These are phyloP conservation scores for Grifola frondosa DNA, from an alignment of 1,284 basidiomycete species.

Conservation along the genomic window DNA sequence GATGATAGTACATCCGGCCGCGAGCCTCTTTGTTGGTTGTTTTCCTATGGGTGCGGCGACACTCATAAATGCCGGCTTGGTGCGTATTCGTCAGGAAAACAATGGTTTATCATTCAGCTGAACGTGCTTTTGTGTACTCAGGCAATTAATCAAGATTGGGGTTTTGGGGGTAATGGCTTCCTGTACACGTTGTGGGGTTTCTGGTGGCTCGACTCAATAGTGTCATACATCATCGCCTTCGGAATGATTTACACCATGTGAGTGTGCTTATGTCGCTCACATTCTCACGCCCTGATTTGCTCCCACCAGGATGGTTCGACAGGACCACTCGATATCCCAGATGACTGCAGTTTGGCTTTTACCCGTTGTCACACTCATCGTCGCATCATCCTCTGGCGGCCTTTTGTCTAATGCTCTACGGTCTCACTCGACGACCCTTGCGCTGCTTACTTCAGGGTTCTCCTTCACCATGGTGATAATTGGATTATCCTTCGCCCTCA, in stretches of 20 bases:
- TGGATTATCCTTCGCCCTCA: constrained; percentile 47
- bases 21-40: constrained; percentile 61
- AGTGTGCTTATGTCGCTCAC: constrained; percentile 12
- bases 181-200: constrained; percentile 54
- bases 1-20: constrained; percentile 47
- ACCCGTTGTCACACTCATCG: constrained; percentile 61
- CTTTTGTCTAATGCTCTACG: constrained; percentile 46
- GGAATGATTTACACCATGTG: constrained; percentile 58
- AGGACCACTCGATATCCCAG: constrained; percentile 45
- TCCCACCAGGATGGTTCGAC: constrained; percentile 46
- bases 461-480: constrained; percentile 53
- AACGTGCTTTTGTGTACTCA: constrained; percentile 7
- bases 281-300: constrained; percentile 2
- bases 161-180: constrained; percentile 45
- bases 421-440: constrained; percentile 39
- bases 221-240: constrained; percentile 50
- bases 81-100: constrained; percentile 17
- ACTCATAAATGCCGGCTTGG: constrained; percentile 36
- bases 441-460: constrained; percentile 50
- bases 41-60: constrained; percentile 64
- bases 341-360: constrained; percentile 58
- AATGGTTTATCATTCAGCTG: neutral
- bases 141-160: constrained; percentile 34
- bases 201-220: constrained; percentile 60
- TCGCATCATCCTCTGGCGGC: constrained; percentile 58